phyloP scores from a whole-genome alignment of 1,284 basidiomycete species.

The Vanrija sp. region DNA sequence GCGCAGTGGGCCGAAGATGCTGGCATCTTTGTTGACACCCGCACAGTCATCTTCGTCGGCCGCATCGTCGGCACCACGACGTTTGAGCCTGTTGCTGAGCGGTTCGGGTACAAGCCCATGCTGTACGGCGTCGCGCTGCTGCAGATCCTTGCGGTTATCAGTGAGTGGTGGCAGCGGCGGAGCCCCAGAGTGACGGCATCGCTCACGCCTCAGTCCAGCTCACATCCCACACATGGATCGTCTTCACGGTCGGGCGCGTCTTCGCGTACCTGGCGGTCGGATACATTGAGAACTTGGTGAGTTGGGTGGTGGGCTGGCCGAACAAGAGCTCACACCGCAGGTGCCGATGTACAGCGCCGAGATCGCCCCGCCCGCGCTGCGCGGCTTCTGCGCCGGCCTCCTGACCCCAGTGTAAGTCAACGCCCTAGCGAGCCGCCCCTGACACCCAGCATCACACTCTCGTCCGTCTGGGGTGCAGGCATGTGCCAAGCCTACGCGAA shows the following conservation, averaged over 20 bases:
- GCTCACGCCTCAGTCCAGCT: conserved; percentile 11
- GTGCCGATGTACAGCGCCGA: conserved; percentile 23
- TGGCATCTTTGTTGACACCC: neutral
- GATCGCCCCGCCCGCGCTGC: conserved; percentile 14
- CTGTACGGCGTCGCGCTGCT: conserved; percentile 8
- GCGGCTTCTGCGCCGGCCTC: conserved; percentile 20
- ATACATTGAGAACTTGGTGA: conserved; percentile 18
- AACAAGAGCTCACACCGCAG: too few species aligned
- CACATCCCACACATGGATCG: conserved; percentile 13
- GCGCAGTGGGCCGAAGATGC: neutral
- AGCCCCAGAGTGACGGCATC: too few species aligned
- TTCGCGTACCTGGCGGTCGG: conserved; percentile 25
- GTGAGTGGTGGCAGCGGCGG: conserved; percentile 4
- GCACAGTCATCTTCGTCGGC: conserved; percentile 16
- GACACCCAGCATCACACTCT: conserved; percentile 5
- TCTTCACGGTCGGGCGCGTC: conserved; percentile 22
- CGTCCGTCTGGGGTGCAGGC: conserved; percentile 11
- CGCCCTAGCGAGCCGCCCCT: too few species aligned
- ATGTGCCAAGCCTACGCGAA: conserved; percentile 14
- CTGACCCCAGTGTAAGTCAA: conserved; percentile 3
- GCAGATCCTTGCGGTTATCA: conserved; percentile 19
- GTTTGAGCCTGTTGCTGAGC: conserved; percentile 20
- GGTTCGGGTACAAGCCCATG: conserved; percentile 16
- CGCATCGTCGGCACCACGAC: conserved; percentile 9
- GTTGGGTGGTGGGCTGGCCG: too few species aligned